Conservation (phyloP, 2,329 filamentous ascomycete genomes). For the Sarocladium strictum region DNA sequence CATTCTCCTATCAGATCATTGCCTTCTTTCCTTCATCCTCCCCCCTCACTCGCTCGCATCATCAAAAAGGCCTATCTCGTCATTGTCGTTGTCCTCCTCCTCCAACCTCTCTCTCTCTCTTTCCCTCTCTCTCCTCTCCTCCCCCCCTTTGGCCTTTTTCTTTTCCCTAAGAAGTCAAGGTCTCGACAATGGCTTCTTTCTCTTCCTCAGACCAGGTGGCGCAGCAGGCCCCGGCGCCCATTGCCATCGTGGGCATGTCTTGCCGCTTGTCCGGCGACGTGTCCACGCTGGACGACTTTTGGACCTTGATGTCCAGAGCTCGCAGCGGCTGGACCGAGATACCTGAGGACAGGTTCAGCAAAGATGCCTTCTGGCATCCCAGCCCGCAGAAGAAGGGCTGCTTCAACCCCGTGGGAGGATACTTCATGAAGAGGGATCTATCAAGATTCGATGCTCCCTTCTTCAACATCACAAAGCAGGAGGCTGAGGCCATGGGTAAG, state of each 20-base stretch:
- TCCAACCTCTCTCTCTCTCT: too few relatives aligned
- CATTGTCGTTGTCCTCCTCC: too few relatives aligned
- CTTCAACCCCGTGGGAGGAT: slow-evolving; percentile 26
- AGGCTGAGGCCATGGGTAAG: slow-evolving; percentile 39
- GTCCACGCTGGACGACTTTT: slow-evolving; percentile 6
- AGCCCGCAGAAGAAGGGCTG: slow-evolving; percentile 16
- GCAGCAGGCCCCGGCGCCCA: slow-evolving; percentile 5
- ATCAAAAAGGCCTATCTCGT: background rate
- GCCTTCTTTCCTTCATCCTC: too few relatives aligned
- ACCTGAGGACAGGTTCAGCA: slow-evolving; percentile 19
- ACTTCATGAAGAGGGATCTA: slow-evolving; percentile 41
- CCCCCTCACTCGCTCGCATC: too few relatives aligned
- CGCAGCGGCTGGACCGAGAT: slow-evolving; percentile 15
- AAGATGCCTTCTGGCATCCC: slow-evolving; percentile 17
- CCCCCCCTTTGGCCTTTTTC: too few relatives aligned
- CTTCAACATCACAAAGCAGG: slow-evolving; percentile 45
- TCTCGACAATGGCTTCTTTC: background rate
- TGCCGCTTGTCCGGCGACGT: slow-evolving; percentile 32
- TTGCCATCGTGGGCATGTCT: slow-evolving; percentile 34
- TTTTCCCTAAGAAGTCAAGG: too few relatives aligned
- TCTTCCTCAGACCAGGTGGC: background rate
- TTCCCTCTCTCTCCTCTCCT: too few relatives aligned
- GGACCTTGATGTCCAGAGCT: slow-evolving; percentile 8
- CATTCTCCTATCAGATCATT: too few relatives aligned
- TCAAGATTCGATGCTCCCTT: slow-evolving; percentile 45